Percentiles rank a stretch among this genome's conserved stretches.
Evolutionary conservation across 2,329 filamentous ascomycete species (phyloP).

Genomic region (Alternaria metachromatica): DNA sequence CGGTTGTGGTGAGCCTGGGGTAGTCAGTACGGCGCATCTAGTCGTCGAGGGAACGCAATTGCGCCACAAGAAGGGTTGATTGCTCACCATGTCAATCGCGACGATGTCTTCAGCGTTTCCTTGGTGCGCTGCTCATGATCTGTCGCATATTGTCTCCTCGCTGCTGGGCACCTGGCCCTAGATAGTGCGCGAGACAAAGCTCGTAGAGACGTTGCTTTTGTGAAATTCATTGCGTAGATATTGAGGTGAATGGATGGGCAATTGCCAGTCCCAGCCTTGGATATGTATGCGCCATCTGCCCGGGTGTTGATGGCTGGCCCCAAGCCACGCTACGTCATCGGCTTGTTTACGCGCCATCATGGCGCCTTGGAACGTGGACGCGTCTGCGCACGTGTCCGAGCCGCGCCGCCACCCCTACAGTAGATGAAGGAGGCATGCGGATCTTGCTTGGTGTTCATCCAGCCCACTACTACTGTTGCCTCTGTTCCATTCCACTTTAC

Average conservation of each 20-base stretch:
- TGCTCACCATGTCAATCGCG: constrained; percentile 26
- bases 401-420: too few relatives aligned
- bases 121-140: constrained; percentile 27
- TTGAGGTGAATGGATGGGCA: neutral
- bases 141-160: constrained; percentile 25
- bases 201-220: constrained; percentile 12
- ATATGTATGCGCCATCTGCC: constrained; percentile 4
- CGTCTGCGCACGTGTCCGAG: constrained; percentile 6
- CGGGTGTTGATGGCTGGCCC: constrained; percentile 10
- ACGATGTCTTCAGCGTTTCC: constrained; percentile 23
- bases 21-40: constrained; percentile 9
- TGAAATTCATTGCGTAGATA: constrained; percentile 1
- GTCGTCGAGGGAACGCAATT: too few relatives aligned
- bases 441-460: too few relatives aligned
- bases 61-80: too few relatives aligned
- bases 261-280: neutral
- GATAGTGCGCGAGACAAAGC: constrained; percentile 13
- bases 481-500: too few relatives aligned
- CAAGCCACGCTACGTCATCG: constrained; percentile 20
- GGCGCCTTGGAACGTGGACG: constrained; percentile 12
- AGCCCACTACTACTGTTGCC: neutral
- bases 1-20: constrained; percentile 24
- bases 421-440: too few relatives aligned
- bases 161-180: constrained; percentile 11
- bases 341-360: constrained; percentile 15